Conservation (phyloP, 352 stramenopile species). For the Pythium dissotocum region DNA sequence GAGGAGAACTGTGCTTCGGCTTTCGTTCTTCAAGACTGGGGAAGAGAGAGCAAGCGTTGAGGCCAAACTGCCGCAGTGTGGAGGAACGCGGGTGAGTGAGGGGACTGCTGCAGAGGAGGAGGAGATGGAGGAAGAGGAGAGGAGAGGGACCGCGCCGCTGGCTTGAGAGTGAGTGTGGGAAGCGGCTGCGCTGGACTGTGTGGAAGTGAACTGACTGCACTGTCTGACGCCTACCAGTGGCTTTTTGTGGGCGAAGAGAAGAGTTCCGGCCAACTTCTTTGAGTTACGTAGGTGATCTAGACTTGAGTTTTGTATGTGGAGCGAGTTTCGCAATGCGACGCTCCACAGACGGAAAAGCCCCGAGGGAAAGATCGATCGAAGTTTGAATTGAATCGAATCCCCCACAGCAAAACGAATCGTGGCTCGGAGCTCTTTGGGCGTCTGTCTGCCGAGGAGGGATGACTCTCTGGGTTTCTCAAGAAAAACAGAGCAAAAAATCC, state of each 20-base stretch:
- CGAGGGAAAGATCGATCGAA: conserved; percentile 1
- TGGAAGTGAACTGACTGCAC: conserved; percentile 8
- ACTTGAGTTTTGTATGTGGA: neutral
- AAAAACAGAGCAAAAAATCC: neutral
- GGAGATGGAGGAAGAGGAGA: conserved; percentile 10
- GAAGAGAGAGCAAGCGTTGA: neutral
- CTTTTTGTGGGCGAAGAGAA: conserved; percentile 1
- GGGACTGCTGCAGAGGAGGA: neutral
- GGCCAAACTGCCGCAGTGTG: conserved; percentile 4
- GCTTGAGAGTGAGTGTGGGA: conserved; percentile 8
- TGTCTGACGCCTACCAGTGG: conserved; percentile 15
- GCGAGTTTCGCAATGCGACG: conserved; percentile 31
- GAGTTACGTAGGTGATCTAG: neutral
- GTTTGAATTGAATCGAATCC: neutral
- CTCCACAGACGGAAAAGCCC: conserved; percentile 10
- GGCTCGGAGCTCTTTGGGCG: conserved; percentile 21
- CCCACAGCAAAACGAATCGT: neutral
- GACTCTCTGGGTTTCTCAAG: neutral
- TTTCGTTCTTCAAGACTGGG: neutral
- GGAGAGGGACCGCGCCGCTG: neutral
- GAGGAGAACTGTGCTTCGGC: neutral
- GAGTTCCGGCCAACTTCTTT: conserved; percentile 12
- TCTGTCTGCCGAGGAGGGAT: conserved; percentile 22
- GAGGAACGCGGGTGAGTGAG: neutral
- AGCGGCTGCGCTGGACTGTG: conserved; percentile 16